Evolutionary conservation across 345 rosid genomes (phyloP).

Genomic region (Schrenkiella parvula): DNA sequence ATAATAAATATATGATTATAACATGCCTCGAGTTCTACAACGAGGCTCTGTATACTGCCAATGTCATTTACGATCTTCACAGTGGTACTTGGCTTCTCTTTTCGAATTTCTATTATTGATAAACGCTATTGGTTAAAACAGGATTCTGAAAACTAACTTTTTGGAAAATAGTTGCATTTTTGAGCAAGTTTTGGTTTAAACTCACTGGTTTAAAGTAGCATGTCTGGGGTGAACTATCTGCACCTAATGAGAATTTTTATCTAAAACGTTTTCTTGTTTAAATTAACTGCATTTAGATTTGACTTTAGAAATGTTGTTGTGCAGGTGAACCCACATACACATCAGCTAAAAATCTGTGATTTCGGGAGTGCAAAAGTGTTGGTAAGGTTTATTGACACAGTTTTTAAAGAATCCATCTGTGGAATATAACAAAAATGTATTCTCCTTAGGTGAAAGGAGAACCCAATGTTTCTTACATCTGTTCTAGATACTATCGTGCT

Average conservation of each 20-base stretch:
- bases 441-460: conserved; percentile 76
- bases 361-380: conserved; percentile 93
- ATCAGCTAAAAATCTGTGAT: conserved; percentile 86
- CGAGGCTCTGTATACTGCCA: not conserved
- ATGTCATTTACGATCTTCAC: not conserved
- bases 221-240: not conserved
- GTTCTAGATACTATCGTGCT: conserved; percentile 91
- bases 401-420: conserved; percentile 4
- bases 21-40: not conserved
- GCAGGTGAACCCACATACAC: conserved; percentile 87
- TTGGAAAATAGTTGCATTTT: not conserved
- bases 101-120: not conserved
- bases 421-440: conserved; percentile 13
- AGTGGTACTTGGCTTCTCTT: not conserved
- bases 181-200: not conserved
- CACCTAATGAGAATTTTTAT: not conserved
- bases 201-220: not conserved
- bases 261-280: not conserved
- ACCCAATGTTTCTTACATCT: conserved; percentile 87
- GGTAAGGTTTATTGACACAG: conserved; percentile 39
- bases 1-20: conserved; percentile 5
- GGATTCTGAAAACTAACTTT: not conserved
- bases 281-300: not conserved
- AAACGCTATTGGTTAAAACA: not conserved
- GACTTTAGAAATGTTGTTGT: conserved; percentile 20